Base-by-base conservation (phyloP, 306 rosid genomes). In the Hippophae rhamnoides region DNA sequence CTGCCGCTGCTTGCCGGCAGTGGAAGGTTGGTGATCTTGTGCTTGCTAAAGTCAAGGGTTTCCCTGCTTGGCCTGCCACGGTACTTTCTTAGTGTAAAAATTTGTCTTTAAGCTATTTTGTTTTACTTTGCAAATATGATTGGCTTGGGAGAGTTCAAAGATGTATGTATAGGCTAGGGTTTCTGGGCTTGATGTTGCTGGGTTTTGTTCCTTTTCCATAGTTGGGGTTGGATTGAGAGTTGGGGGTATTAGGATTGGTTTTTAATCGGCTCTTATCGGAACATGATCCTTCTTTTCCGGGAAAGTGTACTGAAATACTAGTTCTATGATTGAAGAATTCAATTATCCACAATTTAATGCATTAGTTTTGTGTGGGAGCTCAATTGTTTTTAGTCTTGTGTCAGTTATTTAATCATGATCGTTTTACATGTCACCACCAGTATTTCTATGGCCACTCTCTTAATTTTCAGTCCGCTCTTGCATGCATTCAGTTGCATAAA, bases 61-160 rank as follows among this genome's bases (percentile, higher is more conserved):
- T 83, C 74, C 96, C 98, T 75, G 89, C 96, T 64, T 90, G 98
- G 98, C 98, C 98, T 59, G 98, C 98, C 43, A 85, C 84, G 78
- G 98, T 87, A 64, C 40, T 12, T 13, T 10, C 77, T 67, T 4
- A 31, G 38, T 31, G 38, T 31, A 31, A 31, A 31, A 31, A 31
- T 4, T 4, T 31, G 5, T 31, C 3, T 31, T 31, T 31, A 2
- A 31, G 5, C 38, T 31, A 31, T 31, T 31, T 31, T 31, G 38
- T 31, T 31, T 31, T 31, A 31, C 38, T 31, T 31, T 31, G 38
- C 38, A 31, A 31, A 31, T 31, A 31, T 31, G 38, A 31, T 31
- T 31, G 38, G 38, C 3, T 31, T 4, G 38, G 38, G 38, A 31
- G 4, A 31, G 38, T 31, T 31, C 38, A 31, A 31, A 31, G 38